These are phyloP conservation scores for Penicillium sp. DNA, from an alignment of 2,329 filamentous ascomycete species.

Conservation along the genomic window DNA sequence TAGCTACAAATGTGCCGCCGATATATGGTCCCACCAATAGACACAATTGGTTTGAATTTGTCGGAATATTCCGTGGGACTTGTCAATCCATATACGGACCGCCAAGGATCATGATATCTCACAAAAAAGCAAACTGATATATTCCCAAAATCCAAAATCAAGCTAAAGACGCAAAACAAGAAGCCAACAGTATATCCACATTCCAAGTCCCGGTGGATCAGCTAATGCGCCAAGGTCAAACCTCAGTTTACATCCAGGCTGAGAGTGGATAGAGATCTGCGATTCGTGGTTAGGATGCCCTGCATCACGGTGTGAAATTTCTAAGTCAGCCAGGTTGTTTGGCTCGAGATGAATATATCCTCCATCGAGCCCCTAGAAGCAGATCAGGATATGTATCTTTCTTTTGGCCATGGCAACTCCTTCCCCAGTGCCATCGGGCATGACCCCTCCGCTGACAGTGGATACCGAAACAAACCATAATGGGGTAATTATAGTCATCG, in stretches of 20 bases:
- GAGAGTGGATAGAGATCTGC: background rate
- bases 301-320: background rate
- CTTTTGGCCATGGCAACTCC: conserved; percentile 6
- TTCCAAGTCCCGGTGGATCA: background rate
- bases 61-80: background rate
- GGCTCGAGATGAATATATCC: conserved; percentile 5
- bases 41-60: background rate
- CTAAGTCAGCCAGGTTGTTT: background rate
- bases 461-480: conserved; percentile 42
- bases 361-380: background rate
- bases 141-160: background rate
- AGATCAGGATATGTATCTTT: background rate
- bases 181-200: background rate
- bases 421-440: conserved; percentile 15
- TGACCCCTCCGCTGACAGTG: conserved; percentile 37
- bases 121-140: too few species aligned
- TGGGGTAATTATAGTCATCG: conserved; percentile 43
- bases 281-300: background rate
- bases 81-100: background rate
- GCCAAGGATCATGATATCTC: background rate
- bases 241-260: background rate
- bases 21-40: background rate
- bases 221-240: background rate
- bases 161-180: background rate
- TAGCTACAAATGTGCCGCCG: background rate